A percentile compares a stretch with the other conserved stretches of the same genome.
Evolutionary conservation across 2,329 filamentous ascomycete genomes (phyloP).

Genomic region (Exophiala calicioides): DNA sequence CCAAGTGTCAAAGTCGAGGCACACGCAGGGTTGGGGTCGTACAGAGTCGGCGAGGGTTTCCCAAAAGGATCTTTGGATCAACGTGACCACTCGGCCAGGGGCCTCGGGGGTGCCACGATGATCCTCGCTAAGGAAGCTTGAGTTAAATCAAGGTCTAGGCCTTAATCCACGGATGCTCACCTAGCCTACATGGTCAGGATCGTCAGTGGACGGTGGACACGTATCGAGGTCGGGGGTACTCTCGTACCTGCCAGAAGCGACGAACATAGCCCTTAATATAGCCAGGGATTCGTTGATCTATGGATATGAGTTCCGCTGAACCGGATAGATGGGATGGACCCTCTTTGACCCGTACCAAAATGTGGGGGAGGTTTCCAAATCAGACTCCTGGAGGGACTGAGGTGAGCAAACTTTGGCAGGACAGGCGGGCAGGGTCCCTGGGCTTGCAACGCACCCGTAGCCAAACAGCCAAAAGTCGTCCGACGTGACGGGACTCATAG

Average conservation of each 20-base stretch:
- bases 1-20: constrained; percentile 1
- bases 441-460: constrained; percentile 69
- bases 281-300: constrained; percentile 81
- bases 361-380: constrained; percentile 99
- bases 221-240: not conserved
- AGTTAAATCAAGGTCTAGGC: constrained; percentile 7
- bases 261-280: constrained; percentile 93
- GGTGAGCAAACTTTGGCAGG: not conserved
- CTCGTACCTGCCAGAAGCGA: constrained; percentile 92
- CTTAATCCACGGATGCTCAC: constrained; percentile 19
- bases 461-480: constrained; percentile 94
- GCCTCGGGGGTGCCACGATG: constrained; percentile 87
- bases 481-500: constrained; percentile 27
- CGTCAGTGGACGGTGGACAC: constrained; percentile 12
- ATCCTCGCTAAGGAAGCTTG: constrained; percentile 67
- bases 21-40: constrained; percentile 26
- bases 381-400: constrained; percentile 64
- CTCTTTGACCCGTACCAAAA: constrained; percentile 66
- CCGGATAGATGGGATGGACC: not conserved
- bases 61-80: constrained; percentile 85
- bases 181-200: constrained; percentile 25
- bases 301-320: constrained; percentile 7
- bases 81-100: constrained; percentile 88
- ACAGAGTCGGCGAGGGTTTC: constrained; percentile 69
- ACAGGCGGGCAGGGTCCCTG: too few relatives aligned